Conservation (phyloP, 2,329 filamentous ascomycete genomes). For the Aspergillus puulaauensis region DNA sequence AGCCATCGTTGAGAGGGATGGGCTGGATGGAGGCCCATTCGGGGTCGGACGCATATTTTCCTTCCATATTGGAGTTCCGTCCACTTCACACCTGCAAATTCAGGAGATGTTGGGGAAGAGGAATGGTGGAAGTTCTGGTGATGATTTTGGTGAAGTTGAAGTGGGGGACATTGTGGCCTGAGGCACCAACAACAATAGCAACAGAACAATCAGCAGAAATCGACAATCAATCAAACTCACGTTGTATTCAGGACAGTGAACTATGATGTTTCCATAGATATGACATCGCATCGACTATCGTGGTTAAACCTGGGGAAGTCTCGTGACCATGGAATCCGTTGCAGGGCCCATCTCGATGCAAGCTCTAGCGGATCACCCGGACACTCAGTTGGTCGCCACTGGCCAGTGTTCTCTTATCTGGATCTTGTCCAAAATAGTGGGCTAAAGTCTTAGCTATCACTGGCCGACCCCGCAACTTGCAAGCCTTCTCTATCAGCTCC, state of each 20-base stretch:
- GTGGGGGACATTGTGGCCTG: conserved; percentile 26
- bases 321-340: background rate
- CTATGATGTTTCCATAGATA: background rate
- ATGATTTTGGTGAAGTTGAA: conserved; percentile 7
- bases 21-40: conserved; percentile 82
- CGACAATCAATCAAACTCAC: background rate
- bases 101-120: conserved; percentile 1
- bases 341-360: background rate
- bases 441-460: background rate
- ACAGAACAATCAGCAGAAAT: conserved; percentile 17
- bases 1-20: conserved; percentile 80
- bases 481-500: background rate
- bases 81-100: background rate
- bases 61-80: conserved; percentile 24
- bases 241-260: background rate
- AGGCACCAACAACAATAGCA: conserved; percentile 28
- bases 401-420: background rate
- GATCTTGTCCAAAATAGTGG: background rate
- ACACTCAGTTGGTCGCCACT: no score
- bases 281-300: background rate
- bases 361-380: no score
- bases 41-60: conserved; percentile 63
- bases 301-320: background rate
- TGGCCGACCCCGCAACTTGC: conserved; percentile 3
- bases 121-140: background rate